These are phyloP conservation scores for Auricularia sp. DNA, from an alignment of 768 basidiomycete species.

Conservation along the genomic window DNA sequence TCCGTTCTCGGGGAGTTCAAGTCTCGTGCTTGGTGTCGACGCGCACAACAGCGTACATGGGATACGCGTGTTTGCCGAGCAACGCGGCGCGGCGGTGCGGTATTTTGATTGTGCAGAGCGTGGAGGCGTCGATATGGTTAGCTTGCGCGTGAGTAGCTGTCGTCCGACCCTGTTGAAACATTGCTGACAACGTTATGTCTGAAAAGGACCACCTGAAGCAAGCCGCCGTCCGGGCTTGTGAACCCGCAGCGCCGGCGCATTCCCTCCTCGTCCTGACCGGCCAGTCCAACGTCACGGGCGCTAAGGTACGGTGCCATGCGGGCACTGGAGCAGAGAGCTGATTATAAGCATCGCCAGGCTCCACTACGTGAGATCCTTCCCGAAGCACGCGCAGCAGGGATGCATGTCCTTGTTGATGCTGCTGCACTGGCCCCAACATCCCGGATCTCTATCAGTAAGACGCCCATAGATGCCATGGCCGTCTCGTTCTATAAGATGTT, in stretches of 20 bases:
- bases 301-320: constrained; percentile 31
- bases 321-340: background rate
- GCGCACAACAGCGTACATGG: constrained; percentile 82
- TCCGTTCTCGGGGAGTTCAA: constrained; percentile 50
- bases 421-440: constrained; percentile 74
- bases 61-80: constrained; percentile 59
- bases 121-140: constrained; percentile 52
- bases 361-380: constrained; percentile 41
- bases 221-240: background rate
- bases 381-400: constrained; percentile 60
- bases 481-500: constrained; percentile 88
- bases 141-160: constrained; percentile 44
- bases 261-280: constrained; percentile 68
- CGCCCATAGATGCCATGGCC: constrained; percentile 71
- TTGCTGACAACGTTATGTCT: background rate
- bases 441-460: constrained; percentile 50
- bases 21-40: constrained; percentile 62
- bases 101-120: constrained; percentile 57
- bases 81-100: constrained; percentile 43
- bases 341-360: constrained; percentile 16
- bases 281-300: constrained; percentile 75
- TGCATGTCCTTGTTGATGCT: constrained; percentile 68
- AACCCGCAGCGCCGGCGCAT: constrained; percentile 1
- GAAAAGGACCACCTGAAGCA: background rate
- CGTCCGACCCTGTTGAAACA: too few relatives aligned